phyloP scores from a whole-genome alignment of 2,329 filamentous ascomycete species.

The Dothistroma pini region DNA sequence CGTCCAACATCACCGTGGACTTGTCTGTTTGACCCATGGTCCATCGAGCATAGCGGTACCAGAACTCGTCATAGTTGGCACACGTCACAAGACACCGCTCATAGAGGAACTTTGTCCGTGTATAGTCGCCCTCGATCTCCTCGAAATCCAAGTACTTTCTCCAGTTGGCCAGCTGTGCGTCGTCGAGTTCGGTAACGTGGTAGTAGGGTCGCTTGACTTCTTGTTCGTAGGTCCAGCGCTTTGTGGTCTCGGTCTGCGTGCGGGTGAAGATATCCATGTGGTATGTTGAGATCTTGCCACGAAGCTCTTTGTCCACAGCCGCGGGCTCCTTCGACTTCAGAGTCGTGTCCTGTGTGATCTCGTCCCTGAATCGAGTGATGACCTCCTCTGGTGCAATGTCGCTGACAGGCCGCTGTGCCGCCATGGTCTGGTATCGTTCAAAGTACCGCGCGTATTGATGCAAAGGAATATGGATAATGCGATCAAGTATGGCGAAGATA shows the following conservation, averaged over 20 bases:
- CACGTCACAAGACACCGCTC: constrained; percentile 91
- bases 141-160: constrained; percentile 96
- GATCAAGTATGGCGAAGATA: constrained; percentile 77
- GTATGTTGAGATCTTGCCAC: constrained; percentile 71
- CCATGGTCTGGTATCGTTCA: constrained; percentile 78
- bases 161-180: constrained; percentile 83
- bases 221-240: constrained; percentile 91
- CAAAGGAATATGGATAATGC: constrained; percentile 85
- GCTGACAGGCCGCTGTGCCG: constrained; percentile 65
- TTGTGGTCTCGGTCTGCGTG: constrained; percentile 83
- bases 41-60: constrained; percentile 96
- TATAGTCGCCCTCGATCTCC: constrained; percentile 74
- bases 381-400: constrained; percentile 69
- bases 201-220: constrained; percentile 97
- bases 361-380: constrained; percentile 64
- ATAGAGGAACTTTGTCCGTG: constrained; percentile 76
- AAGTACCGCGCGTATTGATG: constrained; percentile 96
- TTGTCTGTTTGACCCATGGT: constrained; percentile 78
- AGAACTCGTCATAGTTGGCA: constrained; percentile 95
- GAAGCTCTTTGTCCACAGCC: constrained; percentile 79
- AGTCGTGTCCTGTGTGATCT: constrained; percentile 64
- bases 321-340: constrained; percentile 65
- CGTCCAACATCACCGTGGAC: constrained; percentile 79
- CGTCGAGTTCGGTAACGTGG: constrained; percentile 88
- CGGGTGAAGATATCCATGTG: constrained; percentile 76